Conservation (phyloP, 768 basidiomycete species). For the Leccinum sublutescens region DNA sequence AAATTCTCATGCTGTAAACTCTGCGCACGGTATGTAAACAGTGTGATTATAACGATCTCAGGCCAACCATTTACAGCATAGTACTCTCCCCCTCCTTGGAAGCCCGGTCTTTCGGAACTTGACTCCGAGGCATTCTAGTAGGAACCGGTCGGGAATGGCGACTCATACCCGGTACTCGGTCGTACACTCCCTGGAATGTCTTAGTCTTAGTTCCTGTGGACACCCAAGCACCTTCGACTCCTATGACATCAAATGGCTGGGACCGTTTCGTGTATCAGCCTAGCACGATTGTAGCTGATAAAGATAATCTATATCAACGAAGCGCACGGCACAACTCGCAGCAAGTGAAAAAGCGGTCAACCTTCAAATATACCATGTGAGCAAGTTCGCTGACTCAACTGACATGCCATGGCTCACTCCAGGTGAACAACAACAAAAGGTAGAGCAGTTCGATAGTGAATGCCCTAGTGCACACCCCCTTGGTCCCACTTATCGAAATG, state of each 20-base stretch:
- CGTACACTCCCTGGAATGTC: background rate
- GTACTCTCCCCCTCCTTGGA: background rate
- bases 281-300: background rate
- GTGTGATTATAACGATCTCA: background rate
- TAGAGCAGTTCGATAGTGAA: background rate
- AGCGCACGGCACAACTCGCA: background rate
- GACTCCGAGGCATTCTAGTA: background rate
- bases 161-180: background rate
- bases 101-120: background rate
- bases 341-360: background rate
- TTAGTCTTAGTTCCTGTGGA: background rate
- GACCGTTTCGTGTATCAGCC: background rate
- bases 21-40: background rate
- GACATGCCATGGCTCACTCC: background rate
- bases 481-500: background rate
- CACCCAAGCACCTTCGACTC: background rate
- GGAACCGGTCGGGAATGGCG: background rate
- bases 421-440: background rate
- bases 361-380: background rate
- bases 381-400: background rate
- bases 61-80: background rate
- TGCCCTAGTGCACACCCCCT: background rate
- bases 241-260: background rate
- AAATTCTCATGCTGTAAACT: background rate
- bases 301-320: background rate